A percentile compares a stretch with the other conserved stretches of the same genome.
phyloP scores from a whole-genome alignment of 1,284 basidiomycete species.

The Porodaedalea pini region DNA sequence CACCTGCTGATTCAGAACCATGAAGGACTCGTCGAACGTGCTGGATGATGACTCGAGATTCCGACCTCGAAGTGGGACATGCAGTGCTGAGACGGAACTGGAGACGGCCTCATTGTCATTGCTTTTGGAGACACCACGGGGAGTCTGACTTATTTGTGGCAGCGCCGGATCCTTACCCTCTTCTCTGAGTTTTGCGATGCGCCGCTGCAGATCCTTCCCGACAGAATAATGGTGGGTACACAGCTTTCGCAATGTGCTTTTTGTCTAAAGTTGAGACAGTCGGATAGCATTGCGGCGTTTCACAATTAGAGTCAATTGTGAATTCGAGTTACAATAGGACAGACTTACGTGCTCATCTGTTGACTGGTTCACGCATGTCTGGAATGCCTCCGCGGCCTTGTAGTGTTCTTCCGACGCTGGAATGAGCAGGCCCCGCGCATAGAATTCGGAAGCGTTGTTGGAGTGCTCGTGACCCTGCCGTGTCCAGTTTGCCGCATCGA shows the following conservation, averaged over 20 bases:
- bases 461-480: conserved; percentile 76
- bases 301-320: conserved; percentile 18
- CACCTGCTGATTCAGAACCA: conserved; percentile 73
- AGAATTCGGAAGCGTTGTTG: conserved; percentile 69
- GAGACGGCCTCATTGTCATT: not conserved
- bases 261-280: conserved; percentile 49
- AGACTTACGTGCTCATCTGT: conserved; percentile 62
- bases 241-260: conserved; percentile 68
- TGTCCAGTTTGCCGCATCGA: not conserved
- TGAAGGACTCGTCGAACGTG: conserved; percentile 78
- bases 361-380: conserved; percentile 64
- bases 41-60: conserved; percentile 64
- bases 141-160: conserved; percentile 34
- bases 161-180: conserved; percentile 71
- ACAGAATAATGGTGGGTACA: conserved; percentile 68
- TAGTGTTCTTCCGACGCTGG: conserved; percentile 60
- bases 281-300: conserved; percentile 18
- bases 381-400: conserved; percentile 71
- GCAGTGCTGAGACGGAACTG: conserved; percentile 15
- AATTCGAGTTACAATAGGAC: conserved; percentile 1
- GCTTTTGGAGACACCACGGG: conserved; percentile 21
- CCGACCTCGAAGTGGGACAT: conserved; percentile 29
- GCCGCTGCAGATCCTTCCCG: conserved; percentile 64
- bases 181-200: conserved; percentile 61
- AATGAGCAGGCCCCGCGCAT: conserved; percentile 59